A percentile compares a stretch with the other conserved stretches of the same genome.
phyloP scores from a whole-genome alignment of 2,329 filamentous ascomycete species.

The Fonsecaea nubica region DNA sequence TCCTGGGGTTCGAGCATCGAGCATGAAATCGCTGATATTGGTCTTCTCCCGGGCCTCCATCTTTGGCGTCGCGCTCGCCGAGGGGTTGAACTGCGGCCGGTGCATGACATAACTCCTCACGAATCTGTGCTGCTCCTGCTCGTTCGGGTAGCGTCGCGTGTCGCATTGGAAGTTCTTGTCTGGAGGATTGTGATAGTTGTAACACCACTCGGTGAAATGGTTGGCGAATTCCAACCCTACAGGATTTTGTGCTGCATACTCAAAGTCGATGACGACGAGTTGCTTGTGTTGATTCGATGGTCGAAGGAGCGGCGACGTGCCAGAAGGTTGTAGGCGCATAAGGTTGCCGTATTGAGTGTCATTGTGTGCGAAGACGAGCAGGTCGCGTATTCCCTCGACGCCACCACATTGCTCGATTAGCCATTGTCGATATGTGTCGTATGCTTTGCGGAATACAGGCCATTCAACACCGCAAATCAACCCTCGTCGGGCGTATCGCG shows the following conservation, averaged over 20 bases:
- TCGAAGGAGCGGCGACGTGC: conserved; percentile 82
- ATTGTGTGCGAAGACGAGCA: conserved; percentile 94
- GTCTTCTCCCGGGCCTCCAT: conserved; percentile 45
- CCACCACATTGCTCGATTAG: conserved; percentile 76
- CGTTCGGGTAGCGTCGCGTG: conserved; percentile 72
- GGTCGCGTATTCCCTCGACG: conserved; percentile 68
- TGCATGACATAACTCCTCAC: conserved; percentile 87
- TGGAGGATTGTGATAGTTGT: conserved; percentile 84
- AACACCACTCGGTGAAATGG: conserved; percentile 97
- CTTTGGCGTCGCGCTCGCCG: conserved; percentile 57
- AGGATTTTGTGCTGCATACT: conserved; percentile 90
- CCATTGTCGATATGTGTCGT: conserved; percentile 78
- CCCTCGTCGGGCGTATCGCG: conserved; percentile 56
- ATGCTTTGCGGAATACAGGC: conserved; percentile 74
- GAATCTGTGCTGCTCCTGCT: conserved; percentile 73
- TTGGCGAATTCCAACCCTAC: conserved; percentile 93
- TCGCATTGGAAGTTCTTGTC: conserved; percentile 71
- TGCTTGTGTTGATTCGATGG: conserved; percentile 95
- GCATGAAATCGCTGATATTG: conserved; percentile 68
- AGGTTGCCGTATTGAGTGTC: conserved; percentile 99
- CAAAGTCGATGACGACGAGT: conserved; percentile 96
- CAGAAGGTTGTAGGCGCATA: conserved; percentile 72
- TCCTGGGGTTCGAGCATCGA: conserved; percentile 62
- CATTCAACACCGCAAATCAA: conserved; percentile 85
- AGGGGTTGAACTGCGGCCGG: conserved; percentile 68